Evolutionary conservation across 176 grass and related monocot genomes (phyloP).

Genomic region (Lolium perenne): DNA sequence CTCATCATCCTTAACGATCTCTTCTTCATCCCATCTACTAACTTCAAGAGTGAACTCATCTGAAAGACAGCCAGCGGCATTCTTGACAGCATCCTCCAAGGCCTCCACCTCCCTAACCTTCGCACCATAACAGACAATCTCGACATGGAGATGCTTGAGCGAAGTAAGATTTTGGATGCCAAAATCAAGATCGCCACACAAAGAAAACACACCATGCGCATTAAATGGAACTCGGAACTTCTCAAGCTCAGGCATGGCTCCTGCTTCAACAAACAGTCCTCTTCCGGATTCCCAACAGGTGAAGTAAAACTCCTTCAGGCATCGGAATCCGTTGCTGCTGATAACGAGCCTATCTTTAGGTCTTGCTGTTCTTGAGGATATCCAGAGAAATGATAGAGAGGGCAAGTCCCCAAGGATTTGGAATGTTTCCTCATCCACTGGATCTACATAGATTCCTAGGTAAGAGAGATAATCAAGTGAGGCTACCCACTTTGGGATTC

Average conservation of each 20-base stretch:
- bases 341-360: background rate
- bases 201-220: background rate
- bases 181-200: background rate
- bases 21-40: constrained; percentile 36
- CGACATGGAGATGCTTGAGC: constrained; percentile 13
- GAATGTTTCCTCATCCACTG: constrained; percentile 29
- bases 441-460: background rate
- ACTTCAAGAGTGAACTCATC: constrained; percentile 27
- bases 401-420: background rate
- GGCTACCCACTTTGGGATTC: constrained; percentile 7
- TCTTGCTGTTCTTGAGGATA: background rate
- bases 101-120: constrained; percentile 9
- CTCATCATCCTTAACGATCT: constrained; percentile 9
- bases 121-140: background rate
- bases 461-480: constrained; percentile 2
- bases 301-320: background rate
- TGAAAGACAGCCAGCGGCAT: background rate
- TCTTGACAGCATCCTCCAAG: constrained; percentile 5
- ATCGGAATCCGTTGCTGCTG: background rate
- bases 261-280: constrained; percentile 18
- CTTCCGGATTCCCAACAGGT: background rate
- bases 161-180: constrained; percentile 12
- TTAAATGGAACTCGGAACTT: constrained; percentile 23
- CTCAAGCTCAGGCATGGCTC: constrained; percentile 24
- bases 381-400: background rate